Percentiles rank a stretch among this genome's conserved stretches.
phyloP scores from a whole-genome alignment of 768 basidiomycete species.

The Boletus reticulatus region DNA sequence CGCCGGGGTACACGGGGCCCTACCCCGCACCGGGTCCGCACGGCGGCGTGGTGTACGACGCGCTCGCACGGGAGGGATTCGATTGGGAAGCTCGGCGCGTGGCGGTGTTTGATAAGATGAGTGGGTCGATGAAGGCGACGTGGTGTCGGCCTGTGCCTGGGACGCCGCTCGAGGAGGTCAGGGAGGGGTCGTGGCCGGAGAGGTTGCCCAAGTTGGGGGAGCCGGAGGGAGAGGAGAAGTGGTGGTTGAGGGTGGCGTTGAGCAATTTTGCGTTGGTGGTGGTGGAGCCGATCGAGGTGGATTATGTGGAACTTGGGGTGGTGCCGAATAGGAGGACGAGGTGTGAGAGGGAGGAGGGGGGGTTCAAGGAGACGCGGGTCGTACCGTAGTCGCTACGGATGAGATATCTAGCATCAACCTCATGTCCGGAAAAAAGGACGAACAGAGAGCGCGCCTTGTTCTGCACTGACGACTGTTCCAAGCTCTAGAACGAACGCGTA shows the following conservation, averaged over 20 bases:
- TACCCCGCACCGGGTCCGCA: conserved; percentile 9
- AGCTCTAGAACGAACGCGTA: no score
- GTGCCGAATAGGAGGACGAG: conserved; percentile 57
- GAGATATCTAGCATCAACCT: no score
- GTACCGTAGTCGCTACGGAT: conserved; percentile 58
- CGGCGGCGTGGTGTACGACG: conserved; percentile 29
- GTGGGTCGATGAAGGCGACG: conserved; percentile 60
- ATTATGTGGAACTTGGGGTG: conserved; percentile 60
- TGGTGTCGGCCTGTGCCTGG: conserved; percentile 76
- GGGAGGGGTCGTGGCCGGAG: conserved; percentile 59
- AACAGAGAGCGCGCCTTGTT: no score
- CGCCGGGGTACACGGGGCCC: conserved; percentile 35
- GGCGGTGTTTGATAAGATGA: conserved; percentile 59
- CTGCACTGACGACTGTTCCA: no score
- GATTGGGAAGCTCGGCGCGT: conserved; percentile 63
- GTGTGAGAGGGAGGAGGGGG: conserved; percentile 43
- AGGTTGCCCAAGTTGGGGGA: conserved; percentile 48
- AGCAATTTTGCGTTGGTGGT: conserved; percentile 69
- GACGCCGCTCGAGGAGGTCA: conserved; percentile 43
- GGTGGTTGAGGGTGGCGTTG: conserved; percentile 52
- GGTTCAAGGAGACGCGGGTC: conserved; percentile 60
- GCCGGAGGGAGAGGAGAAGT: conserved; percentile 43
- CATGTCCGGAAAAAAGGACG: no score
- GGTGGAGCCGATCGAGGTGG: conserved; percentile 48
- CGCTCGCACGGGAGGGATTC: conserved; percentile 36